A percentile compares a stretch with the other conserved stretches of the same genome.
Evolutionary conservation across 306 rosid species (phyloP).

Genomic region (Sindora glabra): DNA sequence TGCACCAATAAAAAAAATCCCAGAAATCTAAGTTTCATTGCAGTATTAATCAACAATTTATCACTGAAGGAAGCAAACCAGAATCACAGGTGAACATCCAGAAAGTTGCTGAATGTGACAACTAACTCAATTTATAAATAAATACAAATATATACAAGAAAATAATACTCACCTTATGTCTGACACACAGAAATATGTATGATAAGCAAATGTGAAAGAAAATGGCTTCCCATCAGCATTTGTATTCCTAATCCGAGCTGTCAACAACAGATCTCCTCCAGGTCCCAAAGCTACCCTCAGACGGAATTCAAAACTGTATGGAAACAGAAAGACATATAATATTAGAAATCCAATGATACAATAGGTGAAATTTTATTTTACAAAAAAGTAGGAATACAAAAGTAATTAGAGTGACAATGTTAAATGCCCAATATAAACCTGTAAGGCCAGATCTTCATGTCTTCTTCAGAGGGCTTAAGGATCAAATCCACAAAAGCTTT

Average conservation of each 20-base stretch:
- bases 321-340: conserved; percentile 13
- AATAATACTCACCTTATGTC: conserved; percentile 60
- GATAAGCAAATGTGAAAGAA: conserved; percentile 88
- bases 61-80: conserved; percentile 6
- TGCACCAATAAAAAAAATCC: neutral
- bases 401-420: neutral
- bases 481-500: conserved; percentile 78
- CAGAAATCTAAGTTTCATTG: neutral
- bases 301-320: conserved; percentile 75
- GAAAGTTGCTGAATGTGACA: conserved; percentile 5
- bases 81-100: neutral
- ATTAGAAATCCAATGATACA: neutral
- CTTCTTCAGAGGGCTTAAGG: conserved; percentile 78
- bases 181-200: conserved; percentile 86
- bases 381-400: too few species aligned
- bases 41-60: neutral
- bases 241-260: conserved; percentile 79
- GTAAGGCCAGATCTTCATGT: conserved; percentile 77
- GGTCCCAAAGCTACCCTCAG: conserved; percentile 86
- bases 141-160: conserved; percentile 1
- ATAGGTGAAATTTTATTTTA: too few species aligned
- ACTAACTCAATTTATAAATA: neutral
- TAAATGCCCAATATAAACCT: conserved; percentile 31
- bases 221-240: conserved; percentile 85
- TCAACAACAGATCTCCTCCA: conserved; percentile 69